phyloP scores from a whole-genome alignment of 192 early-diverging fungal species.

The Coemansia sp. region DNA sequence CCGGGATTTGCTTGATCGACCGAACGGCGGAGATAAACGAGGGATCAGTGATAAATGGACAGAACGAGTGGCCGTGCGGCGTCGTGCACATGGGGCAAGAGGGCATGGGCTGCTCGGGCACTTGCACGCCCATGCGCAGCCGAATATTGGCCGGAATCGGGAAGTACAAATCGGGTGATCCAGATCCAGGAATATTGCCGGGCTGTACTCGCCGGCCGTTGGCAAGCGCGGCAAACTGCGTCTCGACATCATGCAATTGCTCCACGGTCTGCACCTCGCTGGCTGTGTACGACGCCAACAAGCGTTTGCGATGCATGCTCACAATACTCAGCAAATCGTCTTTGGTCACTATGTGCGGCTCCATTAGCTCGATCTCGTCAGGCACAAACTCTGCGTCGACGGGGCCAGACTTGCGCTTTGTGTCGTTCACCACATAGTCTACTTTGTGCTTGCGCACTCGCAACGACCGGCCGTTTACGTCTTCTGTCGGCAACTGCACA shows the following conservation, averaged over 20 bases:
- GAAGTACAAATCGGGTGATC: conserved; percentile 23
- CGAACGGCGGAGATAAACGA: conserved; percentile 6
- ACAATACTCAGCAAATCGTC: not conserved
- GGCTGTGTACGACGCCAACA: not conserved
- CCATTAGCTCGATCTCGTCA: not conserved
- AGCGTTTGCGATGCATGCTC: not conserved
- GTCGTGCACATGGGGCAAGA: conserved; percentile 7
- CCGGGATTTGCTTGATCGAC: not conserved
- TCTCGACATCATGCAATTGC: not conserved
- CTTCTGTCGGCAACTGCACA: conserved; percentile 1
- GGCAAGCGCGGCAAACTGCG: not conserved
- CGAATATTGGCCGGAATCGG: conserved; percentile 25
- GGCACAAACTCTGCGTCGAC: conserved; percentile 12
- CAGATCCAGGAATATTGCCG: not conserved
- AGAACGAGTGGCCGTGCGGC: conserved; percentile 10
- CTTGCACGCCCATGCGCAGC: not conserved
- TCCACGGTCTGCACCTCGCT: not conserved
- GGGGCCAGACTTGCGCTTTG: not conserved
- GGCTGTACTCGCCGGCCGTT: not conserved
- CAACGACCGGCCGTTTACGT: conserved; percentile 20
- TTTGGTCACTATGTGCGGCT: not conserved
- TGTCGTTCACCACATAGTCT: conserved; percentile 18
- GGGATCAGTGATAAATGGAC: conserved; percentile 18
- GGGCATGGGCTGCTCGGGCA: conserved; percentile 16
- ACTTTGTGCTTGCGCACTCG: conserved; percentile 39